A percentile compares a stretch with the other conserved stretches of the same genome.
phyloP scores from a whole-genome alignment of 2,329 filamentous ascomycete species.

The Pseudophaeomoniella oleicola region DNA sequence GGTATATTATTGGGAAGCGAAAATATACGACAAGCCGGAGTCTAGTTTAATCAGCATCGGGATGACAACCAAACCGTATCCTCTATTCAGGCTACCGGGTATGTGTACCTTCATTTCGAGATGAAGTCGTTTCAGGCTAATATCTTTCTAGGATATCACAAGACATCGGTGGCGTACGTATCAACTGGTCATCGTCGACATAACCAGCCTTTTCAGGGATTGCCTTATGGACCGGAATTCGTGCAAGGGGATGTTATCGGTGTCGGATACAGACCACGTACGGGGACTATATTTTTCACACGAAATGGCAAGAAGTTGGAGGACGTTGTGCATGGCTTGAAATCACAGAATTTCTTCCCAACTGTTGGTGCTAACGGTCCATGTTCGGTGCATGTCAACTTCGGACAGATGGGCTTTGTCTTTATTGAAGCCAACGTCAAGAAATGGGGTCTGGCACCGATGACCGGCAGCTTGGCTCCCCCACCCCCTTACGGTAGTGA shows the following conservation, averaged over 20 bases:
- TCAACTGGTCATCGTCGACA: constrained; percentile 75
- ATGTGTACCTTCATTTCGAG: constrained; percentile 19
- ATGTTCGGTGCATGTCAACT: constrained; percentile 86
- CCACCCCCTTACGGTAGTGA: constrained; percentile 95
- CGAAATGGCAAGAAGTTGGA: constrained; percentile 96
- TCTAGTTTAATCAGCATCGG: constrained; percentile 76
- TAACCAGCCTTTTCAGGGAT: constrained; percentile 79
- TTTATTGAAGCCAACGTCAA: constrained; percentile 99
- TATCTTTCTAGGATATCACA: constrained; percentile 59
- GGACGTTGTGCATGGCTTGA: constrained; percentile 82
- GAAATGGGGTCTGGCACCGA: constrained; percentile 96
- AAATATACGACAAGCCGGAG: constrained; percentile 96
- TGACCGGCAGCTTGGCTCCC: constrained; percentile 86
- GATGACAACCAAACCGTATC: constrained; percentile 93
- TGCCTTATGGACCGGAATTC: constrained; percentile 66
- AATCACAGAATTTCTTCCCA: constrained; percentile 93
- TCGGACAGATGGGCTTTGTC: constrained; percentile 93
- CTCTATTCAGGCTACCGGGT: constrained; percentile 87
- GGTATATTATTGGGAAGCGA: constrained; percentile 98
- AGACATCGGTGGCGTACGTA: constrained; percentile 79
- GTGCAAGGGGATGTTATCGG: constrained; percentile 93
- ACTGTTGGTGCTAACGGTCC: constrained; percentile 94
- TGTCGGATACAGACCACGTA: constrained; percentile 85
- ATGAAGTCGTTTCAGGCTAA: constrained; percentile 5
- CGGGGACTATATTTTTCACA: constrained; percentile 93